Evolutionary conservation across 2,329 filamentous ascomycete species (phyloP).

Genomic region (Diplodia seriata): DNA sequence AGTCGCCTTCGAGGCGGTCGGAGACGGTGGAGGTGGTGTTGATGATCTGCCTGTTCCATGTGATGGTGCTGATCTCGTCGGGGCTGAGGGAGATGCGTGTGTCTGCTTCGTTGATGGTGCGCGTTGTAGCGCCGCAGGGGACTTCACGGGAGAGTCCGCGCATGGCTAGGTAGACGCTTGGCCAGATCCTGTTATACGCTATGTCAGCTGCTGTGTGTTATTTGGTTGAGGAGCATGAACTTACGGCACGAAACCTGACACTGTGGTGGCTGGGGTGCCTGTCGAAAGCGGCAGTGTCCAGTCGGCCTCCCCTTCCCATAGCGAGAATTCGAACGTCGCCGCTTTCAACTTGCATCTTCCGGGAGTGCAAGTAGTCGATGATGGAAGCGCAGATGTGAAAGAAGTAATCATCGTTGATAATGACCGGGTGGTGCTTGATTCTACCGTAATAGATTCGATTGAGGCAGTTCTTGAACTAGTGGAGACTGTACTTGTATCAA

Average conservation of each 20-base stretch:
- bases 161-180: slow-evolving; percentile 13
- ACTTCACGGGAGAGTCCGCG: background rate
- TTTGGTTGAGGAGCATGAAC: background rate
- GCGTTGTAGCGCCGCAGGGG: background rate
- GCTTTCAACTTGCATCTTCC: slow-evolving; percentile 3
- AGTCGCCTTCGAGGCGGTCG: background rate
- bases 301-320: background rate
- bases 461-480: background rate
- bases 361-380: background rate
- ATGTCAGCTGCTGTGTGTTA: too few relatives aligned
- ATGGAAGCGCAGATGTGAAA: background rate
- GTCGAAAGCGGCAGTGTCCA: background rate
- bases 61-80: slow-evolving; percentile 17
- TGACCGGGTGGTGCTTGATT: background rate
- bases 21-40: background rate
- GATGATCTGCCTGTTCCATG: background rate
- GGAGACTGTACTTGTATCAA: background rate
- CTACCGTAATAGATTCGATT: background rate
- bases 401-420: slow-evolving; percentile 3
- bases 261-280: background rate
- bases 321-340: background rate
- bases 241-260: background rate
- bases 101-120: background rate
- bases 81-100: background rate
- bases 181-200: background rate